Evolutionary conservation across 257 asterid species (phyloP).

Genomic region (Nicotiana sylvestris): DNA sequence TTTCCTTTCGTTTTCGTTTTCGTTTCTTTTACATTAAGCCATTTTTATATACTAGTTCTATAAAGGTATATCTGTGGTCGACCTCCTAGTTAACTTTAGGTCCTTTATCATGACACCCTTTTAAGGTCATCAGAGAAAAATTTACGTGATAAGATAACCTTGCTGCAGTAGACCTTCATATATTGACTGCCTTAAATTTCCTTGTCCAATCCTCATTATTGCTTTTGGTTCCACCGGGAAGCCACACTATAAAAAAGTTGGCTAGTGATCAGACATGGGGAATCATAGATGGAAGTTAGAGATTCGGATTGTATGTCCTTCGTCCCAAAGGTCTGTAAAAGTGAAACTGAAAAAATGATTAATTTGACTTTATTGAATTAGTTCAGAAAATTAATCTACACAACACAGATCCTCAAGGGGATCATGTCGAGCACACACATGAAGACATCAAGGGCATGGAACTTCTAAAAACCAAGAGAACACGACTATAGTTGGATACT

Average conservation of each 20-base stretch:
- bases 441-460: background rate
- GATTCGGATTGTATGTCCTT: background rate
- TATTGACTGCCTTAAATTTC: background rate
- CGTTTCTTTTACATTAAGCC: background rate
- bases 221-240: background rate
- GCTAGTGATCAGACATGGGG: background rate
- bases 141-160: background rate
- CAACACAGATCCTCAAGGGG: background rate
- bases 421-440: background rate
- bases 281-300: background rate
- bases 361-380: background rate
- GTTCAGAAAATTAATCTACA: background rate
- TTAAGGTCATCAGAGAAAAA: background rate
- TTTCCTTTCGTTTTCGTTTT: background rate
- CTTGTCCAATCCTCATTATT: background rate
- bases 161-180: background rate
- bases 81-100: background rate
- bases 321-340: background rate
- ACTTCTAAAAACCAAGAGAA: background rate
- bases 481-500: background rate
- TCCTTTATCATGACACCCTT: background rate
- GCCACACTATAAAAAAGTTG: background rate
- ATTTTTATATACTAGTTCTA: background rate
- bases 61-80: background rate
- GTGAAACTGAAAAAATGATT: background rate